Percentiles rank a stretch among this genome's conserved stretches.
Conservation (phyloP, 1,139 yeast genomes). For the Debaryomyces fabryi region DNA sequence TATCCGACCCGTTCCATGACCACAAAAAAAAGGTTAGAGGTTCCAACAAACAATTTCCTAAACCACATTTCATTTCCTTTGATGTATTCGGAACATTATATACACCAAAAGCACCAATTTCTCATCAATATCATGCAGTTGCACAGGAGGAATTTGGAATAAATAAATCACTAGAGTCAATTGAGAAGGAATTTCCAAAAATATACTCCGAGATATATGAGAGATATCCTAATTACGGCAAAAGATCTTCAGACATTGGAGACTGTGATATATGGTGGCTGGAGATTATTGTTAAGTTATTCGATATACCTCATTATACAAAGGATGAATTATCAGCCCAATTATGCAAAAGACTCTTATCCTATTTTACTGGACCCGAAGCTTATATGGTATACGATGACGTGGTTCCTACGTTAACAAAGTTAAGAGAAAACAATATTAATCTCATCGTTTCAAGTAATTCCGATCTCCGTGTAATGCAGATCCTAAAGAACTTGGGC, state of each 20-base stretch:
- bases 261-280: slow-evolving; percentile 61
- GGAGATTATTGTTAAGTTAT: slow-evolving; percentile 46
- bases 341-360: slow-evolving; percentile 43
- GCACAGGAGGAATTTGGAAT: slow-evolving; percentile 48
- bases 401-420: slow-evolving; percentile 48
- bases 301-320: slow-evolving; percentile 31
- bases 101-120: slow-evolving; percentile 56
- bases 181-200: slow-evolving; percentile 32
- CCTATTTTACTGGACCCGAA: slow-evolving; percentile 48
- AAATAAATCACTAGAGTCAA: slow-evolving; percentile 28
- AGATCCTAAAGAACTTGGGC: slow-evolving; percentile 49
- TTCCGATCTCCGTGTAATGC: slow-evolving; percentile 56
- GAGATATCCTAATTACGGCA: slow-evolving; percentile 65
- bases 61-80: slow-evolving; percentile 58
- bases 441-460: slow-evolving; percentile 55
- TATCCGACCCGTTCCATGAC: slow-evolving; percentile 32
- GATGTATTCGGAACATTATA: slow-evolving; percentile 72
- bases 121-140: slow-evolving; percentile 53
- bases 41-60: slow-evolving; percentile 31
- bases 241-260: slow-evolving; percentile 25
- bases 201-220: slow-evolving; percentile 27
- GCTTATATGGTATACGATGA: slow-evolving; percentile 61
- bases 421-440: slow-evolving; percentile 33
- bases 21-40: slow-evolving; percentile 33
- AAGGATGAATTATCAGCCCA: slow-evolving; percentile 21